These are phyloP conservation scores for Nectriaceae sp. DNA, from an alignment of 2,329 filamentous ascomycete species.

Conservation along the genomic window DNA sequence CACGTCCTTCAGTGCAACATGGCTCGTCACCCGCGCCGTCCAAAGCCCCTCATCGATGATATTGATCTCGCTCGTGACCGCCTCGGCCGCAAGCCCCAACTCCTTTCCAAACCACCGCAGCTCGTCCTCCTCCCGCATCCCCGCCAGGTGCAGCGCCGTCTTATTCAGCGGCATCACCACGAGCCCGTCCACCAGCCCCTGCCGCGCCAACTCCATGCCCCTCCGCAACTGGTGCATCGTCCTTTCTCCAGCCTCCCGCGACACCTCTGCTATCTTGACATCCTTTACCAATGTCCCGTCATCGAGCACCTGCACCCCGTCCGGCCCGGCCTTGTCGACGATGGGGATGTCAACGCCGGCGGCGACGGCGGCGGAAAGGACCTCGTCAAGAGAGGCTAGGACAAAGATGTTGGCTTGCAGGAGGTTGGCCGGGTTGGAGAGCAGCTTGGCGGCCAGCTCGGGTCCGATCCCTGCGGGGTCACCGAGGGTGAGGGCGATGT, in stretches of 20 bases:
- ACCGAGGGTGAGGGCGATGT: conserved; percentile 34
- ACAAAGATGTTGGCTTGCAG: conserved; percentile 31
- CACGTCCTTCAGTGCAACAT: conserved; percentile 33
- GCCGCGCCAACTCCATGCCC: conserved; percentile 26
- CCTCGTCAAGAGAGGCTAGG: conserved; percentile 30
- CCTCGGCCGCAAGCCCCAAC: conserved; percentile 28
- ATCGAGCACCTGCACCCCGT: conserved; percentile 29
- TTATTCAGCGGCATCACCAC: conserved; percentile 37
- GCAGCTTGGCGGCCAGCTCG: conserved; percentile 34
- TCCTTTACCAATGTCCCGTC: conserved; percentile 23
- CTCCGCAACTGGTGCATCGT: conserved; percentile 31
- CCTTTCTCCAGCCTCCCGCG: conserved; percentile 25
- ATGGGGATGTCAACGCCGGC: conserved; percentile 17
- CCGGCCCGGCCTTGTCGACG: conserved; percentile 16
- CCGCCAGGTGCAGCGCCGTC: conserved; percentile 33
- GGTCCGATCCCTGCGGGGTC: conserved; percentile 35
- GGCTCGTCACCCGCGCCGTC: conserved; percentile 35
- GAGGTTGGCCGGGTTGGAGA: conserved; percentile 28
- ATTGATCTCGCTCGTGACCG: conserved; percentile 36
- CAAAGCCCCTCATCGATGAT: conserved; percentile 30
- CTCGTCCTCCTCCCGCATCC: conserved; percentile 38
- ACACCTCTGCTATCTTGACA: conserved; percentile 20
- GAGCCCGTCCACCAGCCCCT: conserved; percentile 32
- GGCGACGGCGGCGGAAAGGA: conserved; percentile 26
- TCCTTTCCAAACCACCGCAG: conserved; percentile 37